Evolutionary conservation across 495 filamentous ascomycete species (phyloP).

Genomic region (Podospora tetraspora): DNA sequence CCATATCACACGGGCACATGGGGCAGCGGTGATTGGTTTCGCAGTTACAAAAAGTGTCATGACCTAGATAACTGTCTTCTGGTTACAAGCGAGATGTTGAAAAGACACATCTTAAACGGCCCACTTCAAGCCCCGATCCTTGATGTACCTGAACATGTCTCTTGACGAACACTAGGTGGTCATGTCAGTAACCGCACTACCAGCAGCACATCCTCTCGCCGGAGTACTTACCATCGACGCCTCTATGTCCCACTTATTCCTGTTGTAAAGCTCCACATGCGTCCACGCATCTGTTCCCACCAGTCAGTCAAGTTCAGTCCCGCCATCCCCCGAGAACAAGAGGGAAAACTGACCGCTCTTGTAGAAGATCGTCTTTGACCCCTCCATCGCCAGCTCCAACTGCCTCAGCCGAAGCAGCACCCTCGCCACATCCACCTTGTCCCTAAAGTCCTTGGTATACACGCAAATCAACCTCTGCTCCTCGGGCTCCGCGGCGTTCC

Average conservation of each 20-base stretch:
- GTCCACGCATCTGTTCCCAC: slow-evolving; percentile 62
- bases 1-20: background rate
- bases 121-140: background rate
- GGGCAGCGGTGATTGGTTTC: background rate
- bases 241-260: slow-evolving; percentile 64
- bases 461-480: slow-evolving; percentile 62
- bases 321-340: background rate
- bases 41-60: background rate
- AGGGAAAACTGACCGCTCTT: slow-evolving; percentile 51
- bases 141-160: slow-evolving; percentile 30
- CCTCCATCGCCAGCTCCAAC: slow-evolving; percentile 50
- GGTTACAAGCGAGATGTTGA: background rate
- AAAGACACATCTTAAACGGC: background rate
- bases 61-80: background rate
- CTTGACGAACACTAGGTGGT: slow-evolving; percentile 38
- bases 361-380: slow-evolving; percentile 61
- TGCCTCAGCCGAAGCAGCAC: slow-evolving; percentile 56
- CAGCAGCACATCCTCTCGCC: background rate
- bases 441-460: slow-evolving; percentile 69
- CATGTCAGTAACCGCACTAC: slow-evolving; percentile 2
- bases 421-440: slow-evolving; percentile 60
- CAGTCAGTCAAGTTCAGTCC: slow-evolving; percentile 3
- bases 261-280: slow-evolving; percentile 56
- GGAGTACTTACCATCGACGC: slow-evolving; percentile 43
- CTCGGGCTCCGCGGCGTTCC: slow-evolving; percentile 11